These are phyloP conservation scores for Neurospora pannonica DNA, from an alignment of 495 filamentous ascomycete genomes.

Conservation along the genomic window DNA sequence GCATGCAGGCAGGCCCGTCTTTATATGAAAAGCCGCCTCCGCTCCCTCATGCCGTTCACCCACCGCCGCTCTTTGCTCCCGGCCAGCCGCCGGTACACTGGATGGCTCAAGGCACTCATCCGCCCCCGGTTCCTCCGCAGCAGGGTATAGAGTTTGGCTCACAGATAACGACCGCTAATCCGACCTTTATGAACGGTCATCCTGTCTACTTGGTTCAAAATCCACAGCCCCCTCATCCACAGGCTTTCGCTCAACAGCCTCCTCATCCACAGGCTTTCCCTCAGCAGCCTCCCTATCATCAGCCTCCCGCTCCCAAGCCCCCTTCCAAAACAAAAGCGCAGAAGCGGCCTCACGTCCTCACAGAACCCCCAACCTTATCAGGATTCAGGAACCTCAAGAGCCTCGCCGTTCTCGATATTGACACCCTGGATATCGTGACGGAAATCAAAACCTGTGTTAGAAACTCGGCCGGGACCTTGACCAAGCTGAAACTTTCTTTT, in stretches of 20 bases:
- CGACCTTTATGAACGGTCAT: background rate
- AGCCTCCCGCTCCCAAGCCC: conserved; percentile 14
- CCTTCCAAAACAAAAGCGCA: conserved; percentile 10
- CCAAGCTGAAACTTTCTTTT: conserved; percentile 47
- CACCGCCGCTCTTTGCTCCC: background rate
- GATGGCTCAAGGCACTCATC: background rate
- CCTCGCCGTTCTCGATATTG: conserved; percentile 48
- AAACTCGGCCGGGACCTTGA: conserved; percentile 41
- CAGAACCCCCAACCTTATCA: conserved; percentile 41
- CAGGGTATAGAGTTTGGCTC: background rate
- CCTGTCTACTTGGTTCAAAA: background rate
- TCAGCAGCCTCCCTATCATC: conserved; percentile 7
- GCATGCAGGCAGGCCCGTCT: conserved; percentile 44
- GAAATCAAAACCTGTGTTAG: conserved; percentile 46
- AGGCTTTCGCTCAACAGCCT: conserved; percentile 2
- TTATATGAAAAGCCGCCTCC: conserved; percentile 37
- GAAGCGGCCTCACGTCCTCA: conserved; percentile 11
- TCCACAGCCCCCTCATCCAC: conserved; percentile 2
- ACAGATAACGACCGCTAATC: background rate
- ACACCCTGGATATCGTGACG: conserved; percentile 41
- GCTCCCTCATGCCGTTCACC: conserved; percentile 16
- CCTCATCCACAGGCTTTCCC: conserved; percentile 10
- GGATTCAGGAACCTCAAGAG: conserved; percentile 47
- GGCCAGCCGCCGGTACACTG: background rate
- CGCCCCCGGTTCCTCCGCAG: background rate